These are phyloP conservation scores for Petunia hybrid DNA, from an alignment of 305 asterid genomes.

Conservation along the genomic window DNA sequence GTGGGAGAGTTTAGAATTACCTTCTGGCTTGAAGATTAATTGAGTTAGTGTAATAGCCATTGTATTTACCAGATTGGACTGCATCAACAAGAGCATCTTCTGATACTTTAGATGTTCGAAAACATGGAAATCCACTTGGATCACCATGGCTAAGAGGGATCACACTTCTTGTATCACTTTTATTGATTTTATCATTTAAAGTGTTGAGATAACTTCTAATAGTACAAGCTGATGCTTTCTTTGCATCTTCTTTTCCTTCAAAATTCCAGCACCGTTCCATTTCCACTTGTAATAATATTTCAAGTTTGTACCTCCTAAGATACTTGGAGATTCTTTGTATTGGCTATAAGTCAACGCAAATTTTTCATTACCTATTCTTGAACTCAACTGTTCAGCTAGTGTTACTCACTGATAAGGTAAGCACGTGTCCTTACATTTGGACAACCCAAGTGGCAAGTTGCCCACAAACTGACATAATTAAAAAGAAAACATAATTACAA, in stretches of 20 bases:
- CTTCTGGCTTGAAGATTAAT: constrained; percentile 47
- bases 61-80: constrained; percentile 55
- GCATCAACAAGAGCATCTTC: constrained; percentile 58
- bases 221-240: constrained; percentile 37
- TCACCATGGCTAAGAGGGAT: constrained; percentile 72
- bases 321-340: no score
- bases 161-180: constrained; percentile 40
- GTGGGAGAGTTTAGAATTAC: constrained; percentile 34
- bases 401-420: not conserved
- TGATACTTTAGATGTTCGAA: constrained; percentile 52
- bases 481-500: not conserved
- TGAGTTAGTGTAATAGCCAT: constrained; percentile 44
- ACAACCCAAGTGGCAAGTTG: not conserved
- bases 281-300: not conserved
- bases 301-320: no score
- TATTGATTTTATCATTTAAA: constrained; percentile 41
- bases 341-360: no score
- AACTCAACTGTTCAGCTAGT: not conserved
- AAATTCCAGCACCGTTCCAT: constrained; percentile 40
- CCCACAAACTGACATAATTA: not conserved
- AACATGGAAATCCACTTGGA: constrained; percentile 63
- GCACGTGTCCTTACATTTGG: not conserved
- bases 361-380: no score
- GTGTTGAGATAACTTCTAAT: constrained; percentile 27
- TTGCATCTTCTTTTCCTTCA: constrained; percentile 35